Percentiles rank a stretch among this genome's conserved stretches.
These are phyloP conservation scores for Agaricus subrufescens DNA, from an alignment of 768 basidiomycete species.

Conservation along the genomic window DNA sequence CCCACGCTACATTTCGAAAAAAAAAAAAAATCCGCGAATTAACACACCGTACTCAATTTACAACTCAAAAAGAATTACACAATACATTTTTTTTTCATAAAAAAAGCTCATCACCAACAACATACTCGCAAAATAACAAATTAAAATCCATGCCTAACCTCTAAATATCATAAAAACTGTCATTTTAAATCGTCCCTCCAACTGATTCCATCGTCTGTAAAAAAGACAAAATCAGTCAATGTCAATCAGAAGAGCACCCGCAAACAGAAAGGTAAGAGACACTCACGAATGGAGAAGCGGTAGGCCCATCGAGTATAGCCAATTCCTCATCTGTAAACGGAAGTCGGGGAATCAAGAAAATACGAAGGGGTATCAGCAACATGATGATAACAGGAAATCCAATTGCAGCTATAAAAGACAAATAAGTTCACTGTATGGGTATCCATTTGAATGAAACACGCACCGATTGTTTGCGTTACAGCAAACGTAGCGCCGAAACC, in stretches of 20 bases:
- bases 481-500: conserved; percentile 89
- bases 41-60: no score
- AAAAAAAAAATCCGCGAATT: no score
- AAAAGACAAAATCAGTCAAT: background rate
- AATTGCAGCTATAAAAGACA: conserved; percentile 61
- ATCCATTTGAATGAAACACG: conserved; percentile 5
- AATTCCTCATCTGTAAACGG: conserved; percentile 78
- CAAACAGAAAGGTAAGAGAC: conserved; percentile 19
- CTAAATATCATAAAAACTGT: no score
- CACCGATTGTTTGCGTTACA: conserved; percentile 86
- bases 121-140: no score
- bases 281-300: conserved; percentile 83
- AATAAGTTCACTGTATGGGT: background rate
- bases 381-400: conserved; percentile 90
- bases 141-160: no score
- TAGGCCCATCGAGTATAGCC: conserved; percentile 81
- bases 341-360: conserved; percentile 64
- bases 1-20: no score
- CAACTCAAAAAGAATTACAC: no score
- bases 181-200: conserved; percentile 15
- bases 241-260: no score
- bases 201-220: conserved; percentile 21
- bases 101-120: no score
- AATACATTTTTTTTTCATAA: no score
- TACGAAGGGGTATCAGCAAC: conserved; percentile 73